phyloP scores from a whole-genome alignment of 108 stramenopile species.

The Aurantiochytrium sp. region DNA sequence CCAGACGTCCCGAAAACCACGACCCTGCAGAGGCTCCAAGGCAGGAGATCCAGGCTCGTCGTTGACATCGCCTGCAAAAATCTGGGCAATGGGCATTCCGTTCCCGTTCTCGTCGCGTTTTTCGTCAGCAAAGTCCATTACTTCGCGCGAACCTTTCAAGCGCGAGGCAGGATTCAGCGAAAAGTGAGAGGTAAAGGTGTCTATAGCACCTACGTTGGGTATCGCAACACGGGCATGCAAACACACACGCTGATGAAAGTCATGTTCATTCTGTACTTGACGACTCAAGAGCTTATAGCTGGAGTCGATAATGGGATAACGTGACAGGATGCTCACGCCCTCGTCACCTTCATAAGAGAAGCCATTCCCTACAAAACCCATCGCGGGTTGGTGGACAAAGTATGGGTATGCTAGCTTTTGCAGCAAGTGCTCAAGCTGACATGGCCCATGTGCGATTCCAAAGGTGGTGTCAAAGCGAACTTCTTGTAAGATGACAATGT shows the following conservation, averaged over 20 bases:
- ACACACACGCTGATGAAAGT: neutral
- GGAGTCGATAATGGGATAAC: neutral
- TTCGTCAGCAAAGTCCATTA: neutral
- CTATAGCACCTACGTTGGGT: neutral
- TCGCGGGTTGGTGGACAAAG: conserved; percentile 2
- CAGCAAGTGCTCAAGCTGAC: neutral
- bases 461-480: conserved; percentile 4
- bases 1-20: neutral
- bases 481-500: neutral
- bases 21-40: neutral
- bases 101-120: neutral
- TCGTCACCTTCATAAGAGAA: neutral
- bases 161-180: neutral
- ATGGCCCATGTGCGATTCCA: neutral
- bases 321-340: neutral
- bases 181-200: neutral
- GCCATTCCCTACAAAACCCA: neutral
- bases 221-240: neutral
- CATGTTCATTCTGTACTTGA: neutral
- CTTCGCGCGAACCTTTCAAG: neutral
- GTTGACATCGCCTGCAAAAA: neutral
- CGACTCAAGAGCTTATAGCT: neutral
- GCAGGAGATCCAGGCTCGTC: neutral
- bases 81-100: neutral
- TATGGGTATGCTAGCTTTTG: neutral